Base-by-base conservation (phyloP, 176 grass and related monocot species). In the Oryza glumipatula region DNA sequence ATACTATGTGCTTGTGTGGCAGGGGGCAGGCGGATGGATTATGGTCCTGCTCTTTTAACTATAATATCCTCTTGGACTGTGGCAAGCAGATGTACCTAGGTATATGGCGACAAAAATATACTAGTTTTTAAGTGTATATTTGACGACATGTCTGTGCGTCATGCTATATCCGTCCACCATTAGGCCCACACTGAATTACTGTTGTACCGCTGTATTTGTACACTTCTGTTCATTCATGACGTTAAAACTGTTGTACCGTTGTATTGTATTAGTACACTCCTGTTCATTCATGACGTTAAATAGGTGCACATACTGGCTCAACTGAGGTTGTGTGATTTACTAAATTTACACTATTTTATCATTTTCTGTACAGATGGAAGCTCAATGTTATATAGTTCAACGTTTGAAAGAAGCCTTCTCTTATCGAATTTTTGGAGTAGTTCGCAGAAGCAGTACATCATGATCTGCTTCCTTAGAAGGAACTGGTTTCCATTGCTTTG, bases 11-110 rank as follows among this genome's bases (percentile, higher is more conserved):
- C 6, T 39, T 26, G 4, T 46, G 5, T 51, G 21, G 63, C 65
- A 52, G 28, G 58, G 24, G 32, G 61, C 65, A 51, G 26, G 56
- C n/a, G 21, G 12, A 61, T 22, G 24, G 1, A 65, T 65, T 79
- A 75, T 79, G 63, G 9, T 17, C 74, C 32, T 79, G 69, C 69
- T 64, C 41, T 47, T 22, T 36, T 48, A 80, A 90, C 79, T 68
- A 78, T 17, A 74, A 78, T 17, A 74, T 74, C 26, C 17, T 73
- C 28, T 36, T 86, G 60, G 21, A 47, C 23, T 15, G 32, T 76
- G 65, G 30, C 77, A 65, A 70, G 32, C 60, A 76, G 82, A 68
- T 49, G 44, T 52, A 52, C 44, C 11, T 65, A 63, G 1, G 71
- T 83, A 16, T 21, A 76, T 70, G 43, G 10, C 9, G 8, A 85